Base-by-base conservation (phyloP, 2,329 filamentous ascomycete genomes). In the Penicillium thymicola region DNA sequence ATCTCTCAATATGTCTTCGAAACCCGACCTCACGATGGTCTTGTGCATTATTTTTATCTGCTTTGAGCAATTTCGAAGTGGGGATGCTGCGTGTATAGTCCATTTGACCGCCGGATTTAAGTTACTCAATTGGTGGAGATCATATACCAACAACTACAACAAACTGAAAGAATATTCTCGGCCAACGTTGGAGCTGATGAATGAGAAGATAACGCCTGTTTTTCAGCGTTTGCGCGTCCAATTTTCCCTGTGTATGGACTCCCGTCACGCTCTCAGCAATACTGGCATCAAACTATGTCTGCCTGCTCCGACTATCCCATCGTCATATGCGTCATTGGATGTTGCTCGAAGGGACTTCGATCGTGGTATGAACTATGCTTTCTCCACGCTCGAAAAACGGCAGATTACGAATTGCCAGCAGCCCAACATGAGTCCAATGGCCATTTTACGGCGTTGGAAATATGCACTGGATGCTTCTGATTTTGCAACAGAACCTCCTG, bases 161-260 rank as follows among this genome's bases (percentile, higher is more conserved):
- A 51, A 32, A 3, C 23, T 56, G 2, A 34, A 42, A 23, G 34
- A 51, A 41, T 56, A 56, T 21, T 51, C 47, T 32, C 54, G 54
- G 0, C 41, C 54, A 4, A 47, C 47, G 4, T 14, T 51, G 9
- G 47, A 56, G 16, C 27, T 51, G 13, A 51, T 56, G 18, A 56
- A 56, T 18, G 30, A 56, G 8, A 18, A 56, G 16, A 56, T 56
- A 16, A 56, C 41, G 5, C 47, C 54, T 9, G n/a, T 44, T 3
- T 18, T 56, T 5, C 54, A 55, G 32, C 47, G 54, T 4, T 25
- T 55, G 23, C 54, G 54, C 2, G 54, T 55, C 6, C 54, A 55
- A 30, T 55, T 55, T 6, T 55, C 54, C 14, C n/a, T 55, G 21
- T 55, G 54, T n/a, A 55, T 51, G 54, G 54, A 55, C 28, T 51